Base-by-base conservation (phyloP, 148 eudicot genomes). In the Vaccinium corymbosum region DNA sequence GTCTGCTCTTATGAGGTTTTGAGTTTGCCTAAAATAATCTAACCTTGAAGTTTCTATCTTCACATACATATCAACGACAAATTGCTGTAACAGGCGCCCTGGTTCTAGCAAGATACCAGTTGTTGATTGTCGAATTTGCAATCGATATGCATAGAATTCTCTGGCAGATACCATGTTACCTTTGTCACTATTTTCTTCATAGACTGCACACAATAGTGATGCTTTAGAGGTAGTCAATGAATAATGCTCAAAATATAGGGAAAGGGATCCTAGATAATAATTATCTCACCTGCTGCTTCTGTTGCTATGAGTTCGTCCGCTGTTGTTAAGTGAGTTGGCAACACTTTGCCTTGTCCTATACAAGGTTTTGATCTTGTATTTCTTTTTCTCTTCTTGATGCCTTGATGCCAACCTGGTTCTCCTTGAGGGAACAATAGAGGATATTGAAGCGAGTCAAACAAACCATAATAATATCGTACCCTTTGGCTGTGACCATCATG, bases 31-130 rank as follows among this genome's bases (percentile, higher is more conserved):
- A 15, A 70, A 46, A n/a, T 50, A 87, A 57, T 78, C 64, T 42
- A 78, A 16, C 8, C 64, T 17, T 2, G 81, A 51, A 1, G 32
- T 52, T 2, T 78, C 81, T 3, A 78, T n/a, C 15, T 50, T 78
- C 2, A 78, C 55, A 25, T 80, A 80, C 71, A 80, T 80, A 20
- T 80, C 71, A 17, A 80, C 82, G 0, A 80, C 42, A 57, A 56
- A 80, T 17, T 59, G 70, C 27, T 80, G 82, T 0, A 59, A 29
- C 0, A 80, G 15, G 0, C 51, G 35, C 0, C 70, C 62, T 1
- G 51, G 59, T 6, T 29, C 3, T 0, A 79, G 1, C 0, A 79
- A 2, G 1, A 79, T 55, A 11, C 14, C 0, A 0, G 16, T 13
- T 7, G 1, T 3, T 32, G 27, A 4, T 8, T 9, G 12, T 8